These are phyloP conservation scores for Amphirosellinia nigrospora DNA, from an alignment of 495 filamentous ascomycete species.

Conservation along the genomic window DNA sequence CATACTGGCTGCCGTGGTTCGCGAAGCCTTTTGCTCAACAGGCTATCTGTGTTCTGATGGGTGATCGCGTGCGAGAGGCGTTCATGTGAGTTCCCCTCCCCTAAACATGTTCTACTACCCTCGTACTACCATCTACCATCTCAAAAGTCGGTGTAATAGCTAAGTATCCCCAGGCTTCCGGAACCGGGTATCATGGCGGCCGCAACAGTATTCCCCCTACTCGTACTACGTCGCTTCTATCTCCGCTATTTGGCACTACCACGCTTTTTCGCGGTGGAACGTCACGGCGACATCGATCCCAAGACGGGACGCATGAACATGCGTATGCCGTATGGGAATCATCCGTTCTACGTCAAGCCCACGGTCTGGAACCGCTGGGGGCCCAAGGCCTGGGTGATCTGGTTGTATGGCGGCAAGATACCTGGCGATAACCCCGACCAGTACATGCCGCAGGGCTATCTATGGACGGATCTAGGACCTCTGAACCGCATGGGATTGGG, in stretches of 20 bases:
- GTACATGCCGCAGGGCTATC: slow-evolving; percentile 65
- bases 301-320: slow-evolving; percentile 49
- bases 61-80: slow-evolving; percentile 64
- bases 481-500: slow-evolving; percentile 63
- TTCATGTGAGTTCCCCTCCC: slow-evolving; percentile 60
- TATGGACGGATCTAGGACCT: slow-evolving; percentile 64
- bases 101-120: not conserved
- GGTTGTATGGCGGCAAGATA: slow-evolving; percentile 61
- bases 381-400: slow-evolving; percentile 57
- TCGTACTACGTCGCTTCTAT: slow-evolving; percentile 56
- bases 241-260: slow-evolving; percentile 64
- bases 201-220: slow-evolving; percentile 36
- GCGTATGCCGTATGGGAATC: slow-evolving; percentile 52
- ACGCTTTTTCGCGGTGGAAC: slow-evolving; percentile 53
- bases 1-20: slow-evolving; percentile 61
- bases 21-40: slow-evolving; percentile 56
- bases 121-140: not conserved
- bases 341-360: slow-evolving; percentile 68
- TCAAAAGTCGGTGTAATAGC: not conserved
- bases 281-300: slow-evolving; percentile 52
- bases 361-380: slow-evolving; percentile 68
- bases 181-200: slow-evolving; percentile 36
- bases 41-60: slow-evolving; percentile 65
- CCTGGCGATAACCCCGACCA: slow-evolving; percentile 65
- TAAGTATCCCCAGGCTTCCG: slow-evolving; percentile 29